A percentile compares a stretch with the other conserved stretches of the same genome.
phyloP scores from a whole-genome alignment of 1,284 basidiomycete genomes.

The Fomes fomentarius region DNA sequence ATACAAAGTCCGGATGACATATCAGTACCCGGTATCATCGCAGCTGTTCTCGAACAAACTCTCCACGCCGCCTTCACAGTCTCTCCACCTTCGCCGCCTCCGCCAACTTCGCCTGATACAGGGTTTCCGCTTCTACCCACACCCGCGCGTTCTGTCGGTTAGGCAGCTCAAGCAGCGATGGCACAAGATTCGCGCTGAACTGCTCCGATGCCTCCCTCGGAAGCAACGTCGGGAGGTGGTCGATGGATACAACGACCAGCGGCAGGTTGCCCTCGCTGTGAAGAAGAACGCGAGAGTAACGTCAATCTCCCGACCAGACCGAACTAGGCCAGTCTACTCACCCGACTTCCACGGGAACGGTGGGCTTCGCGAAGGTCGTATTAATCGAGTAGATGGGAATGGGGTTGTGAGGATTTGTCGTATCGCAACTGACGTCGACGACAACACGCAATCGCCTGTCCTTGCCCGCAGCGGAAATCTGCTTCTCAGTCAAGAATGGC shows the following conservation, averaged over 20 bases:
- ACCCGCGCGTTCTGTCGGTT: slow-evolving; percentile 71
- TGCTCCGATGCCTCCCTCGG: slow-evolving; percentile 97
- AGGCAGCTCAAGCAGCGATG: slow-evolving; percentile 83
- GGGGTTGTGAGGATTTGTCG: slow-evolving; percentile 98
- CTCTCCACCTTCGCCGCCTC: slow-evolving; percentile 56
- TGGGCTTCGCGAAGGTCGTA: slow-evolving; percentile 94
- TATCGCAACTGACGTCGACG: slow-evolving; percentile 99
- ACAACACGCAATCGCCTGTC: slow-evolving; percentile 79
- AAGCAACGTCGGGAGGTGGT: slow-evolving; percentile 95
- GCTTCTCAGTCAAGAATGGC: slow-evolving; percentile 81
- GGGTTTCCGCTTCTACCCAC: slow-evolving; percentile 89
- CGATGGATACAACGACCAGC: slow-evolving; percentile 93
- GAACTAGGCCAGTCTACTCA: slow-evolving; percentile 44
- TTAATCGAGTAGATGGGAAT: slow-evolving; percentile 96
- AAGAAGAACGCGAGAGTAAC: slow-evolving; percentile 8
- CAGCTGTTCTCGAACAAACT: neutral
- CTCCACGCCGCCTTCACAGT: slow-evolving; percentile 23
- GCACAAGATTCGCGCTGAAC: slow-evolving; percentile 90
- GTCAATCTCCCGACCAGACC: neutral
- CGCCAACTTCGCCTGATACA: slow-evolving; percentile 81
- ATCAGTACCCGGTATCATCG: too few relatives aligned
- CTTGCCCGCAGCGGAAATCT: slow-evolving; percentile 74
- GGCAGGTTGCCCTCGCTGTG: slow-evolving; percentile 60
- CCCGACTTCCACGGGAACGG: slow-evolving; percentile 85
- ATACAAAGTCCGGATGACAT: too few relatives aligned